Evolutionary conservation across 352 stramenopile species (phyloP), one percentile per base, ranked within the genome.

Genomic region (Globisporangium okanoganense): DNA sequence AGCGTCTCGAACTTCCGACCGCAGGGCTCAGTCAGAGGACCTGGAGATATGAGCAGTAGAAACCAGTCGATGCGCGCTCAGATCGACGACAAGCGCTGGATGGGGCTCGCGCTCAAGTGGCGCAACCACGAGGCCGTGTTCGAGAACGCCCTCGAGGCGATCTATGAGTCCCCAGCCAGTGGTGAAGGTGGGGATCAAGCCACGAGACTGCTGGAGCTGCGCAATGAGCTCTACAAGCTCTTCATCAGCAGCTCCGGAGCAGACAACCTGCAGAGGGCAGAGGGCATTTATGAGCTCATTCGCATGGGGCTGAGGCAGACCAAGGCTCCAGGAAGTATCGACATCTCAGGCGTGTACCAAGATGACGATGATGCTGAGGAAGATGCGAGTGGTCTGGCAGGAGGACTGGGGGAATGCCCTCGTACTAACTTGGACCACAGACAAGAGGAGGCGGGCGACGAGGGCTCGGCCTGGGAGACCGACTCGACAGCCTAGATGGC

Each of bases 91-190:
- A 78, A 67, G 22, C 59, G 72, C 31, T 89, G 82, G 82, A 38
- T 73, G 22, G 56, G 63, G 12, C 75, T 92, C n/a, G 79, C 76
- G 7, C 61, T 75, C 24, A 72, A 77, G 49, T 92, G 82, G 82
- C 66, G 78, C 12, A 64, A 54, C 0, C 67, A 84, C 36, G 82
- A 92, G 22, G 35, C 64, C 16, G 63, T 22, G 12, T 90, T 92
- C 20, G 79, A 91, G 53, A 69, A 43, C 13, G 63, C 65, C 0
- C 67, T 90, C 33, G 76, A 88, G 58, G 61, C 64, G 22, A 72
- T 89, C 33, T 79, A 84, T 36, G 66, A 73, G 2, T 31, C 62
- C 0, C 5, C 60, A 18, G 57, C 47, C 8, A 38, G 16, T 16
- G 48, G 51, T 0, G 20, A 24, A 12, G 53, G 16, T 20, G 48